These are phyloP conservation scores for Harrya chromipes DNA, from an alignment of 768 basidiomycete genomes.

Conservation along the genomic window DNA sequence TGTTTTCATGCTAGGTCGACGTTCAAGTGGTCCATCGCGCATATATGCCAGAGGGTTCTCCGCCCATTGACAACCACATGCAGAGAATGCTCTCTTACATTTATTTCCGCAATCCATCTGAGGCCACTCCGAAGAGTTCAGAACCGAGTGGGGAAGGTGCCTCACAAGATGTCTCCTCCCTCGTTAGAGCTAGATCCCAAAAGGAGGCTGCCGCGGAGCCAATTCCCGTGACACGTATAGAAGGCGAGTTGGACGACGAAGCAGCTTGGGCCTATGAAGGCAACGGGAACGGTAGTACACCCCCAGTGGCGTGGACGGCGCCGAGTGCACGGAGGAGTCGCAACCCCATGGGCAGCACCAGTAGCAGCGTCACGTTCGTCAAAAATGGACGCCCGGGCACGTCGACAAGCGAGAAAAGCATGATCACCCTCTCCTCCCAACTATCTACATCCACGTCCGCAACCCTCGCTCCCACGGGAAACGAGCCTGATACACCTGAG, in stretches of 20 bases:
- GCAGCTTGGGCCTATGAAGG: slow-evolving; percentile 66
- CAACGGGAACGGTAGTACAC: slow-evolving; percentile 27
- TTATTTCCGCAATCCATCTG: slow-evolving; percentile 13
- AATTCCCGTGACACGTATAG: slow-evolving; percentile 1
- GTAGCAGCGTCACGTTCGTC: not conserved
- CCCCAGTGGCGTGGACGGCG: not conserved
- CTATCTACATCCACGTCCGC: not conserved
- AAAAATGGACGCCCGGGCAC: slow-evolving; percentile 13
- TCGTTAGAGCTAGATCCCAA: slow-evolving; percentile 11
- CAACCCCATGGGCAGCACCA: too few relatives aligned
- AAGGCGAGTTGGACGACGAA: slow-evolving; percentile 40
- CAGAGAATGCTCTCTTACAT: slow-evolving; percentile 11
- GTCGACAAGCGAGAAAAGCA: slow-evolving; percentile 14
- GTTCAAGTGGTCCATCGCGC: slow-evolving; percentile 59
- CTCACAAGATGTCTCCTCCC: slow-evolving; percentile 16
- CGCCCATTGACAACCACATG: not conserved
- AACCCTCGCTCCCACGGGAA: not conserved
- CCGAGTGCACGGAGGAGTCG: slow-evolving; percentile 22
- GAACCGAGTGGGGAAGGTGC: slow-evolving; percentile 18
- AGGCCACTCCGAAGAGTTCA: slow-evolving; percentile 23
- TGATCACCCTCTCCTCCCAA: not conserved
- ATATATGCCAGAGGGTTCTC: slow-evolving; percentile 12
- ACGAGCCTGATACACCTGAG: slow-evolving; percentile 8
- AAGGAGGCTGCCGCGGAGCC: slow-evolving; percentile 7
- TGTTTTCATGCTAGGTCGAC: slow-evolving; percentile 45